Evolutionary conservation across 805 yeast genomes (phyloP).

Genomic region (Candida pseudofarinosa): DNA sequence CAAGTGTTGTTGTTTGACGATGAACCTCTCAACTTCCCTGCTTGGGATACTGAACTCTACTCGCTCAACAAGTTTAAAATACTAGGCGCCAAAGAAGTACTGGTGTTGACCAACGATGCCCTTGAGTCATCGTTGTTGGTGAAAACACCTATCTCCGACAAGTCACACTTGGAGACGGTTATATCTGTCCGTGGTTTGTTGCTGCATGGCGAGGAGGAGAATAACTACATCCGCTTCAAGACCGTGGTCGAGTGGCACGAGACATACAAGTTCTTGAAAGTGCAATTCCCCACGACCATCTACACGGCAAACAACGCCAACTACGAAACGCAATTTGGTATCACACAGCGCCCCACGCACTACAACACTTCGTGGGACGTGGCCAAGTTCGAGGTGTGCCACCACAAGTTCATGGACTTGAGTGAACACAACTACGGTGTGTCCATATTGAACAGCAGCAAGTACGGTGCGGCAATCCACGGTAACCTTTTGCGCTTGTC

Average conservation of each 20-base stretch:
- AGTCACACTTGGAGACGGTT: slow-evolving; percentile 58
- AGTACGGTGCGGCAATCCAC: slow-evolving; percentile 89
- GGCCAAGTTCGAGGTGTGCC: slow-evolving; percentile 94
- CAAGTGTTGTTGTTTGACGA: slow-evolving; percentile 83
- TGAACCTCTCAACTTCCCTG: slow-evolving; percentile 86
- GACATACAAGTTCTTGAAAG: slow-evolving; percentile 82
- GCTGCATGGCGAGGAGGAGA: slow-evolving; percentile 36
- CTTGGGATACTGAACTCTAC: slow-evolving; percentile 96
- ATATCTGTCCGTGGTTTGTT: slow-evolving; percentile 64
- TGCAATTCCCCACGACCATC: slow-evolving; percentile 88
- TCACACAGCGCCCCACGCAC: slow-evolving; percentile 89
- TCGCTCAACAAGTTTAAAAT: slow-evolving; percentile 70
- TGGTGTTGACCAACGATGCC: slow-evolving; percentile 47
- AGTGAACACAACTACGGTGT: slow-evolving; percentile 88
- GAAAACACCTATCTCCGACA: slow-evolving; percentile 52
- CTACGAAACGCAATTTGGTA: slow-evolving; percentile 92
- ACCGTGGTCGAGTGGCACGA: slow-evolving; percentile 79
- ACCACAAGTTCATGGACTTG: slow-evolving; percentile 89
- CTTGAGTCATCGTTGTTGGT: slow-evolving; percentile 62
- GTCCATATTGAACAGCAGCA: slow-evolving; percentile 73
- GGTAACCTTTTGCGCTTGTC: slow-evolving; percentile 91
- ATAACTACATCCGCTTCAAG: slow-evolving; percentile 35
- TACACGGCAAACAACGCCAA: slow-evolving; percentile 65
- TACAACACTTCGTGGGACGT: slow-evolving; percentile 94
- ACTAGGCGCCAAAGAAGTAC: slow-evolving; percentile 34